Evolutionary conservation across 208 protist genomes (phyloP).

Genomic region (Histomonas meleagridis): DNA sequence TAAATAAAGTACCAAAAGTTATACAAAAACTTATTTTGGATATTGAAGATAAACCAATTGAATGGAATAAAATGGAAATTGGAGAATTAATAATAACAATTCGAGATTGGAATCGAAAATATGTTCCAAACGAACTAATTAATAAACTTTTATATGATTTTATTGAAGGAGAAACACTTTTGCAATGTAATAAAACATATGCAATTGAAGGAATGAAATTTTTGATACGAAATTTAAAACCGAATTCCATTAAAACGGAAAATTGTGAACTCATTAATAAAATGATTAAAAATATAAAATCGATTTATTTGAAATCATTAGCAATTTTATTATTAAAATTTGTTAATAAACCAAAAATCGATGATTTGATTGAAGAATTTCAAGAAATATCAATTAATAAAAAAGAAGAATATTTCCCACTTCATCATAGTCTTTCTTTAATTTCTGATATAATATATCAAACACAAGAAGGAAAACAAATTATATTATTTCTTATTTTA

Average conservation of each 20-base stretch:
- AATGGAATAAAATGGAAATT: background rate
- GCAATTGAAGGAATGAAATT: background rate
- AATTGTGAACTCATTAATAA: too few species aligned
- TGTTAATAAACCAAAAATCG: too few species aligned
- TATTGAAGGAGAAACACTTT: background rate
- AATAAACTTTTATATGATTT: background rate
- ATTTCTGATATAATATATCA: background rate
- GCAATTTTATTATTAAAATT: too few species aligned
- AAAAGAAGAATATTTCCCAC: too few species aligned
- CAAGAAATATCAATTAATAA: too few species aligned
- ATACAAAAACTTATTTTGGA: background rate
- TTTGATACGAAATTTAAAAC: background rate
- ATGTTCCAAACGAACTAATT: background rate
- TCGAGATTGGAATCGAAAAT: background rate
- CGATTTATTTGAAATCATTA: too few species aligned
- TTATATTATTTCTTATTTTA: background rate
- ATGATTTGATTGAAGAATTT: too few species aligned
- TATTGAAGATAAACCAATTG: background rate
- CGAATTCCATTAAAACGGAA: background rate
- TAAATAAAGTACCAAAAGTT: background rate
- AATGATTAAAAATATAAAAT: too few species aligned
- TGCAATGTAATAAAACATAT: too few species aligned
- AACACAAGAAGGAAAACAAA: too few species aligned
- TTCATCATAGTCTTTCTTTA: background rate
- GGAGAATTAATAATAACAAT: background rate